Evolutionary conservation across 106 monocot genomes (phyloP), one percentile per base, ranked within the genome.

Genomic region (Dioscorea zingiberensis): DNA sequence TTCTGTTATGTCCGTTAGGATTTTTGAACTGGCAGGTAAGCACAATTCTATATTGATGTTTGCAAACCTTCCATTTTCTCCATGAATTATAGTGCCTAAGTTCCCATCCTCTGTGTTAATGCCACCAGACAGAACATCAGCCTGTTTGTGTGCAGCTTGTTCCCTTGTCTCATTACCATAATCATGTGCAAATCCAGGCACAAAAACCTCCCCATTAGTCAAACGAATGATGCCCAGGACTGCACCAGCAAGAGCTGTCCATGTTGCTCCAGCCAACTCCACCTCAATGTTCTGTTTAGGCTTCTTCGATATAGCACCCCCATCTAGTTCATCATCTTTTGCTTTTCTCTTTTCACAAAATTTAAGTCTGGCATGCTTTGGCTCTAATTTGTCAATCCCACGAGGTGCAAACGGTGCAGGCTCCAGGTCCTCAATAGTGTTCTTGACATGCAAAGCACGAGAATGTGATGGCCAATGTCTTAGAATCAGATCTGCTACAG

Each of bases 391-490:
- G 77, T 92, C 97, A 44, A 98, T 82, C 60, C 97, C 97, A 55
- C 81, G 88, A 68, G 97, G 86, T 30, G 85, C 72, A 78, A 90
- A 94, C 21, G 81, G 73, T 47, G 72, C 46, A 21, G 77, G 70
- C 27, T 89, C 97, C 30, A 72, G 62, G 69, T 83, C 72, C 66
- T 98, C 89, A 44, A 98, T 89, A 21, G 84, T 80, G 18, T 67
- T 85, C 77, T 84, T 92, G 47, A 98, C 88, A 80, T 89, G 80
- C 67, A 93, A 73, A 55, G 97, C 97, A 63, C 92, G 85, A 62
- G 81, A 81, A 84, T 98, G 97, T 69, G 92, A 98, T 58, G 92
- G 97, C 97, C 97, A 98, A 69, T 86, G 85, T 53, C 76, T 79
- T 24, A 93, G 66, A 81, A 98, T 86, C 47, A 88, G 73, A 58